phyloP scores from a whole-genome alignment of 2,329 filamentous ascomycete genomes.

The Cladosporium sp. region DNA sequence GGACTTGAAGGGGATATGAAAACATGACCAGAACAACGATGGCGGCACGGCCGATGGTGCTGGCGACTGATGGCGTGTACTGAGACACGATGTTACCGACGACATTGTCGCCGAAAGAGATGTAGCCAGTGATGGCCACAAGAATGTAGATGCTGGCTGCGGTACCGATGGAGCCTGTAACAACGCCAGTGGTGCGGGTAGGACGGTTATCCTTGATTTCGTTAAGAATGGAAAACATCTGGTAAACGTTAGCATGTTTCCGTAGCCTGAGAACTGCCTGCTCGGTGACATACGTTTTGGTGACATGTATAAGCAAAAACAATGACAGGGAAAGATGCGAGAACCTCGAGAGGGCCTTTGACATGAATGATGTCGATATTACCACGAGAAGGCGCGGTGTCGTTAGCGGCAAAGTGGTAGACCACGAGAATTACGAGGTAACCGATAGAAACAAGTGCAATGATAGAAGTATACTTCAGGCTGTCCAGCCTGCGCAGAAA shows the following conservation, averaged over 20 bases:
- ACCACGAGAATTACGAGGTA: slow-evolving; percentile 92
- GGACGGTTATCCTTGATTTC: slow-evolving; percentile 86
- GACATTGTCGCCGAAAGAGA: slow-evolving; percentile 89
- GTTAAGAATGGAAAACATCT: slow-evolving; percentile 99
- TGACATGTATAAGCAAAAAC: slow-evolving; percentile 99
- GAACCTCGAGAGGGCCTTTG: slow-evolving; percentile 70
- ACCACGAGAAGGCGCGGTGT: slow-evolving; percentile 69
- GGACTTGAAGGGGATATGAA: slow-evolving; percentile 90
- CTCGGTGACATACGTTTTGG: slow-evolving; percentile 69
- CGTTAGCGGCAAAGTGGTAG: slow-evolving; percentile 79
- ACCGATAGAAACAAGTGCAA: slow-evolving; percentile 87
- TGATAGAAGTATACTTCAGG: slow-evolving; percentile 91
- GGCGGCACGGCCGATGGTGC: slow-evolving; percentile 89
- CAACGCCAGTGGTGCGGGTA: slow-evolving; percentile 70
- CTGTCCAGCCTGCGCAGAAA: slow-evolving; percentile 91
- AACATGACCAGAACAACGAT: slow-evolving; percentile 97
- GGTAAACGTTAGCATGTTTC: not conserved
- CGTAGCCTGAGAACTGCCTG: too few relatives aligned
- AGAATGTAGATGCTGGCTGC: slow-evolving; percentile 85
- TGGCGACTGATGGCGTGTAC: slow-evolving; percentile 74
- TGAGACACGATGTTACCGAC: slow-evolving; percentile 91
- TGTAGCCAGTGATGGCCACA: slow-evolving; percentile 90
- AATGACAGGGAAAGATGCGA: slow-evolving; percentile 88
- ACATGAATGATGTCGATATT: slow-evolving; percentile 73
- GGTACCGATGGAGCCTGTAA: slow-evolving; percentile 78